A percentile compares a stretch with the other conserved stretches of the same genome.
Conservation (phyloP, 495 filamentous ascomycete genomes). For the Xylaria venustula region DNA sequence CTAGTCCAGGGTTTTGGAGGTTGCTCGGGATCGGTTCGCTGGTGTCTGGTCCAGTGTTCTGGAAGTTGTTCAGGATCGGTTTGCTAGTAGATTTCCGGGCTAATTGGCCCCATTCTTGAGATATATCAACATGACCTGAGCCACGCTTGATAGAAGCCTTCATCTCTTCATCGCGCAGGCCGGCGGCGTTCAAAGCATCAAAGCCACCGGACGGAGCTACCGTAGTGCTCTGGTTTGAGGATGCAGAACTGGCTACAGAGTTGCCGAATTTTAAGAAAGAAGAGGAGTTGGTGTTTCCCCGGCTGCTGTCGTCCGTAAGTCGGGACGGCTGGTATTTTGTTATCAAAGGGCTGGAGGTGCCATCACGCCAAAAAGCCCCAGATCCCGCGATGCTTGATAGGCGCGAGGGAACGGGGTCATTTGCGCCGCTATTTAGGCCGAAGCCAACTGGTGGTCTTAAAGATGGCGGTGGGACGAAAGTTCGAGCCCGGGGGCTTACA, state of each 20-base stretch:
- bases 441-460: neutral
- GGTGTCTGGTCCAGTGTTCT: neutral
- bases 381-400: neutral
- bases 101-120: slow-evolving; percentile 10
- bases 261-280: neutral
- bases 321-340: neutral
- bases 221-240: neutral
- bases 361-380: neutral
- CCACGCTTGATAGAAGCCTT: neutral
- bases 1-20: no score
- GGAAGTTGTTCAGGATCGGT: neutral
- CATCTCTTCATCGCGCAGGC: neutral
- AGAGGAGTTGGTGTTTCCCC: neutral
- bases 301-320: neutral
- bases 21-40: no score
- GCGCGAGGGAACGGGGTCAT: neutral
- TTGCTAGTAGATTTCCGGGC: neutral
- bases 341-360: neutral
- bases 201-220: neutral
- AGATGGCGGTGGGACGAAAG: neutral
- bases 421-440: neutral
- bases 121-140: neutral
- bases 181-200: neutral
- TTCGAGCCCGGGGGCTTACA: neutral
- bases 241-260: neutral